Evolutionary conservation across 2,329 filamentous ascomycete genomes (phyloP).

Genomic region (Ambrosiella cleistominuta): DNA sequence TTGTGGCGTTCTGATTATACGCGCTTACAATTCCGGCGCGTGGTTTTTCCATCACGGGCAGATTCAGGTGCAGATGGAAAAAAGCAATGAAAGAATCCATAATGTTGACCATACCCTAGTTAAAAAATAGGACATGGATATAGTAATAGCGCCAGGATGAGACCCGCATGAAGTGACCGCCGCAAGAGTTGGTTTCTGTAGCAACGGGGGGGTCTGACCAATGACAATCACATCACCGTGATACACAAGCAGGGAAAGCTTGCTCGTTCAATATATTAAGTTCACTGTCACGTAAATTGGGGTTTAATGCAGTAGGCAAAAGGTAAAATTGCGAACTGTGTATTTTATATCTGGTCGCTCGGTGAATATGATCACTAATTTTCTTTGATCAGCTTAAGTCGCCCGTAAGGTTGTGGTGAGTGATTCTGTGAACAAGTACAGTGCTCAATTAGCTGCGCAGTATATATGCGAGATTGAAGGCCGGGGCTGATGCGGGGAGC

Average conservation of each 20-base stretch:
- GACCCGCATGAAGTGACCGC: constrained; percentile 3
- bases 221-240: neutral
- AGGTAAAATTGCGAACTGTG: neutral
- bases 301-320: neutral
- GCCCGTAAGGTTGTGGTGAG: neutral
- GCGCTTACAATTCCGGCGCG: neutral
- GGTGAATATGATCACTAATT: no score
- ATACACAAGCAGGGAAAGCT: neutral
- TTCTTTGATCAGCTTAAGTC: no score
- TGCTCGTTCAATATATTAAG: neutral
- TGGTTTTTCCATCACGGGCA: constrained; percentile 2
- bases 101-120: neutral
- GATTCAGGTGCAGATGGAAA: neutral
- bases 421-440: neutral
- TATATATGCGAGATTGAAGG: neutral
- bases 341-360: neutral
- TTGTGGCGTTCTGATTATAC: neutral
- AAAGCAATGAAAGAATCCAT: neutral
- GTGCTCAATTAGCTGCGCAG: neutral
- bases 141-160: constrained; percentile 7
- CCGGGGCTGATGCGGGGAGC: neutral
- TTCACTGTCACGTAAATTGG: neutral
- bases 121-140: neutral
- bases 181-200: constrained; percentile 13
- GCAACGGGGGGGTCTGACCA: constrained; percentile 13